These are phyloP conservation scores for Mallotus japonicus DNA, from an alignment of 441 rosid genomes.

Conservation along the genomic window DNA sequence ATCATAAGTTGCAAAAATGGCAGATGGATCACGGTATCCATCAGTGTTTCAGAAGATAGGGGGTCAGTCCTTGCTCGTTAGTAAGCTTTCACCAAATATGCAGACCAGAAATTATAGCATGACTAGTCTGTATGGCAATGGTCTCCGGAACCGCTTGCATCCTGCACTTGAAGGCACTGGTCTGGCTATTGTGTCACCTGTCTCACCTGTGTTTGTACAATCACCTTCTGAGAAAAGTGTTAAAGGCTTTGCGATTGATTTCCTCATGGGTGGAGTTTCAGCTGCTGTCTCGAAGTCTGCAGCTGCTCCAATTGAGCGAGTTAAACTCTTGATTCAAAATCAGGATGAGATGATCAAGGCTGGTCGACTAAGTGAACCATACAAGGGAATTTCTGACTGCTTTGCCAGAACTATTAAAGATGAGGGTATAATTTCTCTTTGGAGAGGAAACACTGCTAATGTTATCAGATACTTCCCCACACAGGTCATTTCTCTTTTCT, in stretches of 20 bases:
- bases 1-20: conserved; percentile 45
- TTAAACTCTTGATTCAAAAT: conserved; percentile 88
- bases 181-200: conserved; percentile 28
- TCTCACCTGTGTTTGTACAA: conserved; percentile 47
- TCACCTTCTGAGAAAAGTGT: conserved; percentile 80
- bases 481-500: conserved; percentile 42
- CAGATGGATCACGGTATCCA: conserved; percentile 64
- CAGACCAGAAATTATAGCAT: conserved; percentile 24
- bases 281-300: conserved; percentile 96
- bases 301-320: conserved; percentile 94
- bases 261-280: conserved; percentile 96
- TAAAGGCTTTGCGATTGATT: conserved; percentile 57
- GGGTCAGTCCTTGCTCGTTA: conserved; percentile 47
- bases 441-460: conserved; percentile 97
- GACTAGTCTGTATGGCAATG: conserved; percentile 36
- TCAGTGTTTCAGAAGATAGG: conserved; percentile 58
- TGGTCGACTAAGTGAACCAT: conserved; percentile 77
- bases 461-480: conserved; percentile 96
- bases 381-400: conserved; percentile 86
- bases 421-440: conserved; percentile 77
- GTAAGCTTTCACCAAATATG: conserved; percentile 44
- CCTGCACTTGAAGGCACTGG: conserved; percentile 35
- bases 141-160: conserved; percentile 37
- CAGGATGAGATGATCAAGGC: conserved; percentile 94
- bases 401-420: conserved; percentile 80